These are phyloP conservation scores for Echites panduratus DNA, from an alignment of 257 asterid genomes.

Conservation along the genomic window DNA sequence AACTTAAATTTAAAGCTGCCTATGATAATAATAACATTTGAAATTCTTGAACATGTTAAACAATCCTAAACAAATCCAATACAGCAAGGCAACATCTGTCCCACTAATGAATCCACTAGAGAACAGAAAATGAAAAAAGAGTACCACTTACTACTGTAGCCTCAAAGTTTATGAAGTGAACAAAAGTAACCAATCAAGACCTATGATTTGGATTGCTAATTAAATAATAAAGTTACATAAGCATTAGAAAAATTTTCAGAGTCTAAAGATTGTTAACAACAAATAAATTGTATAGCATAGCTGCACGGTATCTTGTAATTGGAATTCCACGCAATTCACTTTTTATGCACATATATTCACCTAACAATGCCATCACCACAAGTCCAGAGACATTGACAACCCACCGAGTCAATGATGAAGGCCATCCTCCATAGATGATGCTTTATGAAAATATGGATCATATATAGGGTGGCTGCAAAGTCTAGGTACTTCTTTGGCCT, in stretches of 20 bases:
- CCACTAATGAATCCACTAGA: neutral
- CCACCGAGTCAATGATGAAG: slow-evolving; percentile 93
- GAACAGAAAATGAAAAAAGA: neutral
- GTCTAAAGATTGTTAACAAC: neutral
- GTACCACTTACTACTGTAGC: neutral
- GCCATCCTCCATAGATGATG: slow-evolving; percentile 90
- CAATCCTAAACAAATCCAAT: neutral
- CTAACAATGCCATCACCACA: slow-evolving; percentile 71
- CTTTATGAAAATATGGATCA: slow-evolving; percentile 71
- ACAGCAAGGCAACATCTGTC: neutral
- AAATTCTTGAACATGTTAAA: neutral
- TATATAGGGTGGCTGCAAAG: slow-evolving; percentile 77
- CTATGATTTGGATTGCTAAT: neutral
- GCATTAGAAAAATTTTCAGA: neutral
- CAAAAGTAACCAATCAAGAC: neutral
- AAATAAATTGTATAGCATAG: slow-evolving; percentile 37
- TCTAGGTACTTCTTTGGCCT: slow-evolving; percentile 93
- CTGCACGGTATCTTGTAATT: slow-evolving; percentile 55
- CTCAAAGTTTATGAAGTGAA: neutral
- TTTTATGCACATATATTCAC: slow-evolving; percentile 77
- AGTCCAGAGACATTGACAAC: slow-evolving; percentile 68
- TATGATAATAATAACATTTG: neutral
- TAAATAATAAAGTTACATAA: neutral
- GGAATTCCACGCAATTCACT: slow-evolving; percentile 76
- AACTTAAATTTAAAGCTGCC: neutral